Evolutionary conservation across 108 stramenopile genomes (phyloP), one percentile per base, ranked within the genome.

Genomic region (Cylindrotheca fusiformis): DNA sequence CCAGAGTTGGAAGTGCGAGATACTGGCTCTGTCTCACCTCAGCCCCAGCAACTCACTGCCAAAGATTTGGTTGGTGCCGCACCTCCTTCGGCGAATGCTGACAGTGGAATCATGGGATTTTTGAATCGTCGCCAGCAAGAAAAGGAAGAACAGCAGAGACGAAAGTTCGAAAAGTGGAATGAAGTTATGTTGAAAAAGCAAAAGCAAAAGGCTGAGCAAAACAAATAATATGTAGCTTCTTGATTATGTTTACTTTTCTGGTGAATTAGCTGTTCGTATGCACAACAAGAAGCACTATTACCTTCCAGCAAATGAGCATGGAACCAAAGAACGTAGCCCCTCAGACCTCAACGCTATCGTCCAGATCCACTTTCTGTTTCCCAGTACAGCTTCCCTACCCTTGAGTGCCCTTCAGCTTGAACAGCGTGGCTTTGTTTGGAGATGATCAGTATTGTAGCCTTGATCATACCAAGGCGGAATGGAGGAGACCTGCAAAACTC

Each of bases 131-230:
- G 89, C 48, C 77, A 85, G 62, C 76, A 93, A 58, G 82, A 91
- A 67, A 83, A 91, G 69, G 84, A 82, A 52, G 94, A 95, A 55
- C 66, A 85, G 27, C 72, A 85, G 47, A 86, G 74, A 65, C 76
- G 86, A 52, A 93, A 95, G 67, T 78, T 85, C 63, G 91, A 87
- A 68, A 78, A 91, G 55, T 95, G 94, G 94, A 83, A 92, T 55
- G 86, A 95, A 77, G 83, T 93, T 17, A 93, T 95, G 91, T 69
- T 85, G 70, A 81, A 80, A 65, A 91, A 88, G 55, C 87, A 89
- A 82, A 64, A 81, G 75, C 76, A 78, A 75, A 79, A 75, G 71
- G 24, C 58, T 41, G 51, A 79, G 52, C 3, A 55, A 46, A 17
- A 18, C 23, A 27, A 23, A 22, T 58, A 25, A 55, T 3, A 55